A percentile compares a stretch with the other conserved stretches of the same genome.
These are phyloP conservation scores for Fimicolochytrium jonesii DNA, from an alignment of 192 early-diverging fungal genomes.

Conservation along the genomic window DNA sequence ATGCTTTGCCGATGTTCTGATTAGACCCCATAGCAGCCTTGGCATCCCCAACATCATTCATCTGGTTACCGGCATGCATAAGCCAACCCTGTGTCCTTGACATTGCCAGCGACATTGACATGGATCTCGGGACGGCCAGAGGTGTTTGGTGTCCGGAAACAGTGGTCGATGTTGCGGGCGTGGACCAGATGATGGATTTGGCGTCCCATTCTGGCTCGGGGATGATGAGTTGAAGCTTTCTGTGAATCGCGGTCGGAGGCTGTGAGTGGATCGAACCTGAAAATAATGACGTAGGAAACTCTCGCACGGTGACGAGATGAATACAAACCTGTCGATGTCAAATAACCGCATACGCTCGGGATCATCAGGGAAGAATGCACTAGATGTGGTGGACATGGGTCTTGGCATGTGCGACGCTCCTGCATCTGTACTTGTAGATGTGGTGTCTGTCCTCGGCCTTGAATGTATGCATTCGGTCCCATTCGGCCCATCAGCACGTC, in stretches of 20 bases:
- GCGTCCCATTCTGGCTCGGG: slow-evolving; percentile 26
- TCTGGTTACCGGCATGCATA: too few relatives aligned
- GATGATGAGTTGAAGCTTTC: slow-evolving; percentile 25
- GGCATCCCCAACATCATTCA: too few relatives aligned
- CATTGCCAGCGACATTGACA: not conserved
- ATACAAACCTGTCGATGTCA: slow-evolving; percentile 23
- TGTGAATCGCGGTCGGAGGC: not conserved
- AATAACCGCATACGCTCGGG: slow-evolving; percentile 10
- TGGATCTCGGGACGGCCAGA: not conserved
- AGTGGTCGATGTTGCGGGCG: not conserved
- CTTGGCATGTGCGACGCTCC: too few relatives aligned
- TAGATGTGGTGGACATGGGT: slow-evolving; percentile 5
- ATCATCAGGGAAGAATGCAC: slow-evolving; percentile 19
- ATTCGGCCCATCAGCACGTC: too few relatives aligned
- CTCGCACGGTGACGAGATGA: not conserved
- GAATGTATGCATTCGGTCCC: too few relatives aligned
- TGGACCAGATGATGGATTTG: slow-evolving; percentile 26
- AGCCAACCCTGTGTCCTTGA: not conserved
- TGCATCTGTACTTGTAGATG: too few relatives aligned
- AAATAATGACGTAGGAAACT: not conserved
- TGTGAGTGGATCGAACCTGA: not conserved
- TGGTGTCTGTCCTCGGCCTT: too few relatives aligned
- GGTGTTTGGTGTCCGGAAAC: slow-evolving; percentile 19
- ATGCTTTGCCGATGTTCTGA: too few relatives aligned
- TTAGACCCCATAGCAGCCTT: too few relatives aligned